A percentile compares a stretch with the other conserved stretches of the same genome.
Conservation (phyloP, 2,329 filamentous ascomycete genomes). For the Neofusicoccum ribis region DNA sequence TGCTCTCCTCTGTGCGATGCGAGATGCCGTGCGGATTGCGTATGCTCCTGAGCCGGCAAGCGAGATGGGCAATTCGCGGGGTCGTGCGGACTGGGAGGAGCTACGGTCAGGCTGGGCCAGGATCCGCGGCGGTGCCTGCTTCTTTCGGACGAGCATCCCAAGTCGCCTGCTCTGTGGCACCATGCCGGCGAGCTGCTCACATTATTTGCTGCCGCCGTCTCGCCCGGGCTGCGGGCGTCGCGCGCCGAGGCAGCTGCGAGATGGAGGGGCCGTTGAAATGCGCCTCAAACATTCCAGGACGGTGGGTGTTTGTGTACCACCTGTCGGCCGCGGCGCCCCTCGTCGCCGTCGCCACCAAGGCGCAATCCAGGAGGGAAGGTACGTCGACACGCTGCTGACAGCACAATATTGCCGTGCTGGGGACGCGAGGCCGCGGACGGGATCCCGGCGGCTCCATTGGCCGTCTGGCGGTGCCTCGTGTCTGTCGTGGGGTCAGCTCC, state of each 20-base stretch:
- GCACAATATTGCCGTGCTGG: neutral
- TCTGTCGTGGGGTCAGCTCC: neutral
- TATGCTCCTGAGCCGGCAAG: neutral
- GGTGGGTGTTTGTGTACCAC: neutral
- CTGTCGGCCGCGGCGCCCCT: neutral
- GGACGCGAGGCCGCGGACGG: neutral
- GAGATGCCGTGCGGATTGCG: neutral
- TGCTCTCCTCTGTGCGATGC: neutral
- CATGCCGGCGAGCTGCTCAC: too few relatives aligned
- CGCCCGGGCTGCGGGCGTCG: too few relatives aligned
- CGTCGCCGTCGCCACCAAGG: neutral
- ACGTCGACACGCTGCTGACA: neutral
- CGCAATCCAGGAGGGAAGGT: neutral
- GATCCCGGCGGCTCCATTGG: neutral
- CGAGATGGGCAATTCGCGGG: neutral
- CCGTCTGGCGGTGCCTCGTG: neutral
- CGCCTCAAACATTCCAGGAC: neutral
- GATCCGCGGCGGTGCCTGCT: neutral
- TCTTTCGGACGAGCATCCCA: too few relatives aligned
- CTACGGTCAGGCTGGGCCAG: neutral
- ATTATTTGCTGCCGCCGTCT: too few relatives aligned
- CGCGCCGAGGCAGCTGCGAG: neutral
- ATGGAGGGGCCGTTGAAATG: neutral
- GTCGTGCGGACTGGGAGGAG: neutral
- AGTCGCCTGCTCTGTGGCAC: too few relatives aligned